These are phyloP conservation scores for Mortierella sp. DNA, from an alignment of 371 early-diverging fungal species.

Conservation along the genomic window DNA sequence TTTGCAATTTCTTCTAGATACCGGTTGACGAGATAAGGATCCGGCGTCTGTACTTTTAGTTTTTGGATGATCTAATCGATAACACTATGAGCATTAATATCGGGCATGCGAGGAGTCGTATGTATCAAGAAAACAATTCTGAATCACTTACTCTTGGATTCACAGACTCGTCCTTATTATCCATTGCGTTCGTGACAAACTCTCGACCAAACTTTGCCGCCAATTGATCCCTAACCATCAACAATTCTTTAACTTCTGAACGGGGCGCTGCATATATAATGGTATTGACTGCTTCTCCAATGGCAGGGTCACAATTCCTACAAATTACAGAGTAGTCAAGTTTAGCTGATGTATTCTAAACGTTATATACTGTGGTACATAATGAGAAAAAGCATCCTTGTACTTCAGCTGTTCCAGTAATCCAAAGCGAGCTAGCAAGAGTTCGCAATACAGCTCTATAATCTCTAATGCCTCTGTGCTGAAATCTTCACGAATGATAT, in stretches of 20 bases:
- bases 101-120: neutral
- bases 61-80: conserved; percentile 81
- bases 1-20: conserved; percentile 93
- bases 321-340: neutral
- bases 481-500: conserved; percentile 94
- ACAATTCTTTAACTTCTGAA: conserved; percentile 89
- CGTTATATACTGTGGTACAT: neutral
- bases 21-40: conserved; percentile 81
- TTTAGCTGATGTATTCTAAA: neutral
- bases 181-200: conserved; percentile 79
- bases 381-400: conserved; percentile 18
- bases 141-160: conserved; percentile 74
- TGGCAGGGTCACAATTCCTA: conserved; percentile 84
- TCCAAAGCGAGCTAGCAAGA: conserved; percentile 89
- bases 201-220: conserved; percentile 88
- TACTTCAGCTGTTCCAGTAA: conserved; percentile 87
- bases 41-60: conserved; percentile 84
- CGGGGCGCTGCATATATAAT: conserved; percentile 92
- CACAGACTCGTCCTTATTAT: conserved; percentile 80
- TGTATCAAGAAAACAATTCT: neutral
- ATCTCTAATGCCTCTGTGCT: conserved; percentile 92
- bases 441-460: conserved; percentile 90
- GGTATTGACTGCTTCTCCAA: conserved; percentile 89
- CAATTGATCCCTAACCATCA: conserved; percentile 82
- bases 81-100: neutral